Conservation (phyloP, 2,329 filamentous ascomycete species). For the Didymella segeticola region DNA sequence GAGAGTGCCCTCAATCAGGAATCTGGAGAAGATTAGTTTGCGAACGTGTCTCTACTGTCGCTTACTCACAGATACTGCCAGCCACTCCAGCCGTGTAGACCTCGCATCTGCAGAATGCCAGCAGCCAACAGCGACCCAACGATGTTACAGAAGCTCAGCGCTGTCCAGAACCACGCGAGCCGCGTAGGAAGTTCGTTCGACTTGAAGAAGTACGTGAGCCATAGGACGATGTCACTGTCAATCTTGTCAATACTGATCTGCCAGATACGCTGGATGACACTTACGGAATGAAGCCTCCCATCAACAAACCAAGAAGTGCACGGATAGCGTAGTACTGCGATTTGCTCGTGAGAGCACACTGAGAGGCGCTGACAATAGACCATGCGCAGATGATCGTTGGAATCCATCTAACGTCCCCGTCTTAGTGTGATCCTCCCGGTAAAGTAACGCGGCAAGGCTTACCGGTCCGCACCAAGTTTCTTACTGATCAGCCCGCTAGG, state of each 20-base stretch:
- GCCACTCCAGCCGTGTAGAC: constrained; percentile 50
- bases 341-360: constrained; percentile 44
- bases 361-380: constrained; percentile 46
- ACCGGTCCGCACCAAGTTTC: constrained; percentile 56
- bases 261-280: background rate
- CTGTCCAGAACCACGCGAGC: constrained; percentile 54
- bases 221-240: constrained; percentile 49
- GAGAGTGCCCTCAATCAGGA: constrained; percentile 64
- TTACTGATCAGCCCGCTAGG: constrained; percentile 60
- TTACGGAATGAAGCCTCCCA: constrained; percentile 40
- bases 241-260: constrained; percentile 36
- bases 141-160: constrained; percentile 46
- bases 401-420: constrained; percentile 35
- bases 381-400: constrained; percentile 47
- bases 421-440: background rate
- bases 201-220: constrained; percentile 53
- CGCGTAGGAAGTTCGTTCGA: constrained; percentile 51
- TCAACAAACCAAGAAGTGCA: constrained; percentile 51
- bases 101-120: constrained; percentile 52
- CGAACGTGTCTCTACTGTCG: constrained; percentile 46
- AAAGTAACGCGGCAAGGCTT: background rate
- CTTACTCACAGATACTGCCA: constrained; percentile 47
- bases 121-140: constrained; percentile 49
- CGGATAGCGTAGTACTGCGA: constrained; percentile 49
- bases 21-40: constrained; percentile 14